Base-by-base conservation (phyloP, 148 eudicot species). In the Rhododendron molle region DNA sequence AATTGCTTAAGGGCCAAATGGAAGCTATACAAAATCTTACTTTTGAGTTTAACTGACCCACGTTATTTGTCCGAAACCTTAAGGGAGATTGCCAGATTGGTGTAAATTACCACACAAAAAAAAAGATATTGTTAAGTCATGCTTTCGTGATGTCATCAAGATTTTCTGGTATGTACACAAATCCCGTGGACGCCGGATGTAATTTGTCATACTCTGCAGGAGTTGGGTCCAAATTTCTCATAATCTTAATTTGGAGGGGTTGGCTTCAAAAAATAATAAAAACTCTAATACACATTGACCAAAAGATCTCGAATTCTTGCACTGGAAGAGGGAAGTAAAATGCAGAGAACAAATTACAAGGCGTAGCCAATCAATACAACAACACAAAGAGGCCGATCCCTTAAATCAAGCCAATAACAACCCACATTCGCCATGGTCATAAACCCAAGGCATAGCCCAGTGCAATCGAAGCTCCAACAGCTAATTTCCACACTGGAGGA, bases 381-480 rank as follows among this genome's bases (percentile, higher is more conserved):
- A 58, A 38, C 50, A 28, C 1, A 30, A 18, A 40, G 62, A n/a
- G 65, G 62, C 14, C 32, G 73, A 58, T 56, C 44, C 60, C 26
- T 21, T 7, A 54, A 62, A 47, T 44, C 83, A 40, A 60, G 36
- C 21, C 69, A 77, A 77, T 40, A 79, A 80, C 49, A 79, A 78
- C 8, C 43, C 14, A 78, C 18, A 79, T 74, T 18, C 38, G 15
- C 15, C 8, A 28, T 54, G 79, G 10, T 88, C 86, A 95, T 62
- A 89, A 54, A 32, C 89, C 87, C 23, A 91, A 88, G 46, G 83
- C 88, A 82, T 72, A 85, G 54, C 78, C 79, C 34, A 92, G 30
- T 28, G 81, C 87, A 84, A 88, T 62, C 79, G 92, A 44, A 87
- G 89, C 82, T 78, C 90, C 92, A 72, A 86, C 80, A 46, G 77